Evolutionary conservation across 1,139 yeast genomes (phyloP).

Genomic region (Candida mesenterica): DNA sequence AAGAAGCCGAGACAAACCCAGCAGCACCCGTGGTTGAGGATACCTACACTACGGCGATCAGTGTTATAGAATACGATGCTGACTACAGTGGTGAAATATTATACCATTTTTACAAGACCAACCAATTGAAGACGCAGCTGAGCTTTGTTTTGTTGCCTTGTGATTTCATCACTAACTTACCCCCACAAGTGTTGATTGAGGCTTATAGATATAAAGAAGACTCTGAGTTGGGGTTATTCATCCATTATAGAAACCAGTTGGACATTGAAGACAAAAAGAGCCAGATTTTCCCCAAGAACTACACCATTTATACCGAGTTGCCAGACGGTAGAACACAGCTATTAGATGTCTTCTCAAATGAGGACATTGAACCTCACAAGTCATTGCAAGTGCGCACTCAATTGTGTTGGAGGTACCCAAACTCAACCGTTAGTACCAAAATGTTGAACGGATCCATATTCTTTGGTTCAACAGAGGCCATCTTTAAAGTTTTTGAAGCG

Average conservation of each 20-base stretch:
- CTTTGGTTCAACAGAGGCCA: slow-evolving; percentile 58
- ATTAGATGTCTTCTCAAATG: slow-evolving; percentile 68
- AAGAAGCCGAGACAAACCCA: slow-evolving; percentile 4
- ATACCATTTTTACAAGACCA: slow-evolving; percentile 44
- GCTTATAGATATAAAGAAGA: slow-evolving; percentile 71
- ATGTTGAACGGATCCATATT: slow-evolving; percentile 77
- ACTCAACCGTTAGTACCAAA: slow-evolving; percentile 70
- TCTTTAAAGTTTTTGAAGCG: slow-evolving; percentile 38
- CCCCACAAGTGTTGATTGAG: slow-evolving; percentile 86
- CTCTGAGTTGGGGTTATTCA: slow-evolving; percentile 66
- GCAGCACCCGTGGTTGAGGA: slow-evolving; percentile 1
- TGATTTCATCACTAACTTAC: slow-evolving; percentile 87
- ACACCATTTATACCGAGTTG: slow-evolving; percentile 53
- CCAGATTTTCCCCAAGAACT: slow-evolving; percentile 49
- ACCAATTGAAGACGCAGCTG: slow-evolving; percentile 31
- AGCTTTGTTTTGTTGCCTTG: slow-evolving; percentile 84
- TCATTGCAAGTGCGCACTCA: slow-evolving; percentile 77
- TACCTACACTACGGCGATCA: slow-evolving; percentile 24
- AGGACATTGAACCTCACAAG: slow-evolving; percentile 65
- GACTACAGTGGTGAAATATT: slow-evolving; percentile 66
- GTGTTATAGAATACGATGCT: slow-evolving; percentile 45
- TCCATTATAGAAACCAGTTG: slow-evolving; percentile 67
- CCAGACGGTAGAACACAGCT: slow-evolving; percentile 51
- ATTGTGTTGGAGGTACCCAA: slow-evolving; percentile 86
- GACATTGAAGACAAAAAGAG: slow-evolving; percentile 76